phyloP scores from a whole-genome alignment of 177 flowering plant species.

The Vitis hybrid region DNA sequence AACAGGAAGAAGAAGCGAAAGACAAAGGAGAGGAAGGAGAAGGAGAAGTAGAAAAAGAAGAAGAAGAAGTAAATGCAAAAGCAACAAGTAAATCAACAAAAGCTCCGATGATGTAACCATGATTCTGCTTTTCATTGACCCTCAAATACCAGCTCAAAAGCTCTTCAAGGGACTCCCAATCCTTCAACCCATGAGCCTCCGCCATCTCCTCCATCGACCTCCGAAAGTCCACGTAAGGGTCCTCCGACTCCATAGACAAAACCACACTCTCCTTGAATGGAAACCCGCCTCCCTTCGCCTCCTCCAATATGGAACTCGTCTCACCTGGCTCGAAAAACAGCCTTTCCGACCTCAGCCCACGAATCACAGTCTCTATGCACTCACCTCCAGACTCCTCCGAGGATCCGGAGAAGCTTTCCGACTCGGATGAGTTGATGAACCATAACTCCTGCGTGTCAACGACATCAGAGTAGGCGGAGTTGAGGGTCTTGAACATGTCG shows the following conservation, averaged over 20 bases:
- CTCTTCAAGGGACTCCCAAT: conserved; percentile 71
- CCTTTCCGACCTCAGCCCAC: conserved; percentile 60
- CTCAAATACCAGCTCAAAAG: conserved; percentile 66
- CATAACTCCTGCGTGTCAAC: conserved; percentile 20
- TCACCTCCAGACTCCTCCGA: conserved; percentile 27
- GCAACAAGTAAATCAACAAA: conserved; percentile 73
- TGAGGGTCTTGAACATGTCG: conserved; percentile 41
- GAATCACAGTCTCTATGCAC: conserved; percentile 46
- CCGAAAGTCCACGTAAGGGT: conserved; percentile 73
- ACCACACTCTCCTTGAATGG: conserved; percentile 46
- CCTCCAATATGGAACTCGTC: conserved; percentile 55
- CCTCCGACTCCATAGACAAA: conserved; percentile 61
- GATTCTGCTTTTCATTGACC: conserved; percentile 62
- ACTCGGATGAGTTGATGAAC: conserved; percentile 36
- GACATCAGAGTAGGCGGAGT: conserved; percentile 33
- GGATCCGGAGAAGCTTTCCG: conserved; percentile 32
- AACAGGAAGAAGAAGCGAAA: background rate
- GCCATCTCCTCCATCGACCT: conserved; percentile 93
- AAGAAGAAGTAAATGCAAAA: conserved; percentile 23
- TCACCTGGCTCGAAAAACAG: conserved; percentile 72
- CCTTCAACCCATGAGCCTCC: conserved; percentile 67
- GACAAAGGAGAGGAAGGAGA: conserved; percentile 11
- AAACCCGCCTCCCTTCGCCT: conserved; percentile 14
- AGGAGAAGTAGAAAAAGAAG: conserved; percentile 8
- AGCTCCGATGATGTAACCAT: conserved; percentile 72